Evolutionary conservation across 768 basidiomycete species (phyloP), one percentile per base, ranked within the genome.

Genomic region (Mycena alexandri): DNA sequence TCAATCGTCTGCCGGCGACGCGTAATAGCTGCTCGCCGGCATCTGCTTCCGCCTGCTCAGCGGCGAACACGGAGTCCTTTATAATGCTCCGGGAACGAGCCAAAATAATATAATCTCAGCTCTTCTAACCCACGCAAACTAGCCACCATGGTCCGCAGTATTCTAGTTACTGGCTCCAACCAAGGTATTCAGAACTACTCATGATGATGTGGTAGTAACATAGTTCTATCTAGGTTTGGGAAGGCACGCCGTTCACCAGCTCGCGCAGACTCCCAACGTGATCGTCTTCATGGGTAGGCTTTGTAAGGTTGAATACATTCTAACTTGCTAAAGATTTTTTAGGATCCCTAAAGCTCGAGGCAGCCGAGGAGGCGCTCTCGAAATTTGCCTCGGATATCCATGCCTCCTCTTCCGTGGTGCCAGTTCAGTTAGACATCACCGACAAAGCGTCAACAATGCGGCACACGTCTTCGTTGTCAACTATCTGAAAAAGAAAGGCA

Each of bases 341-440:
- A 69, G 69, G 64, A 1, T 58, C 64, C 25, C 60, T 64, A n/a
- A 70, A 63, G 19, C 16, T 70, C 12, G 42, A 60, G 5, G 69
- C 69, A 7, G 69, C 63, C 7, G 50, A 65, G n/a, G 60, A 66
- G 21, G 59, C 55, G 4, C 33, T 57, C 0, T 46, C 52, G 2
- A 58, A 46, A 22, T 66, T 70, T 22, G 42, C 59, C 2, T 12
- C 42, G n/a, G 60, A 59, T 16, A 47, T 70, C 13, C 60, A 65
- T 34, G 19, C 58, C 0, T 54, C 63, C 0, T 70, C 69, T 14
- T 9, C 19, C n/a, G 69, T 70, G 42, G 60, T 70, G 16, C 69
- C 64, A 16, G 51, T 70, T 9, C 69, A 70, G 55, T 60, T 70
- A 21, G 69, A 70, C 50, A 62, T 70, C 59, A 65, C 64, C 21